A percentile compares a stretch with the other conserved stretches of the same genome.
These are phyloP conservation scores for Euclidium syriacum DNA, from an alignment of 345 rosid species.

Conservation along the genomic window DNA sequence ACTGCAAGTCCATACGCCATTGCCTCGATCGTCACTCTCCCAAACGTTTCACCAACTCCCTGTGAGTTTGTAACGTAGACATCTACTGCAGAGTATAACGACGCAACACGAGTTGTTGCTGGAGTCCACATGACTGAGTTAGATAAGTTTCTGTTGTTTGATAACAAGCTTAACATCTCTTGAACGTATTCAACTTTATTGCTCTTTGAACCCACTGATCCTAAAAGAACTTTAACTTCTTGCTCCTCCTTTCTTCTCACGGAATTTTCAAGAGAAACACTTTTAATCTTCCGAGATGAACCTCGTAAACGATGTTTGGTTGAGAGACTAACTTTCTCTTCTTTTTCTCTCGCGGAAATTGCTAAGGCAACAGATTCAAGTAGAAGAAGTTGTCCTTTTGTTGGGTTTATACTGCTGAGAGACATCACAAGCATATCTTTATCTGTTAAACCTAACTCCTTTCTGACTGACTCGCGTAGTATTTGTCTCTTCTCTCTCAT, in stretches of 20 bases:
- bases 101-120: conserved; percentile 86
- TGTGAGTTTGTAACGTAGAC: conserved; percentile 79
- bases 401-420: conserved; percentile 85
- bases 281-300: conserved; percentile 36
- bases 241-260: conserved; percentile 33
- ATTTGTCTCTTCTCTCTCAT: conserved; percentile 62
- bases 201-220: conserved; percentile 98
- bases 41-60: conserved; percentile 97
- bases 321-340: conserved; percentile 31
- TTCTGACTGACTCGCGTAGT: conserved; percentile 61
- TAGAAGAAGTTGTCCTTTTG: conserved; percentile 85
- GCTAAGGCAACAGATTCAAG: conserved; percentile 57
- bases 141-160: conserved; percentile 59
- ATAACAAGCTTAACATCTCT: conserved; percentile 54
- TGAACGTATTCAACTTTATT: conserved; percentile 76
- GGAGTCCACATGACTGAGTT: conserved; percentile 73
- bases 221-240: conserved; percentile 67
- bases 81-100: conserved; percentile 95
- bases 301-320: conserved; percentile 56
- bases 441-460: conserved; percentile 69
- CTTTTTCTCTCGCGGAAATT: conserved; percentile 29
- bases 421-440: conserved; percentile 82
- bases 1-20: conserved; percentile 98
- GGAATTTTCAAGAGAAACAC: conserved; percentile 10
- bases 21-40: conserved; percentile 98